These are phyloP conservation scores for Calocybe cyanea DNA, from an alignment of 768 basidiomycete genomes.

Conservation along the genomic window DNA sequence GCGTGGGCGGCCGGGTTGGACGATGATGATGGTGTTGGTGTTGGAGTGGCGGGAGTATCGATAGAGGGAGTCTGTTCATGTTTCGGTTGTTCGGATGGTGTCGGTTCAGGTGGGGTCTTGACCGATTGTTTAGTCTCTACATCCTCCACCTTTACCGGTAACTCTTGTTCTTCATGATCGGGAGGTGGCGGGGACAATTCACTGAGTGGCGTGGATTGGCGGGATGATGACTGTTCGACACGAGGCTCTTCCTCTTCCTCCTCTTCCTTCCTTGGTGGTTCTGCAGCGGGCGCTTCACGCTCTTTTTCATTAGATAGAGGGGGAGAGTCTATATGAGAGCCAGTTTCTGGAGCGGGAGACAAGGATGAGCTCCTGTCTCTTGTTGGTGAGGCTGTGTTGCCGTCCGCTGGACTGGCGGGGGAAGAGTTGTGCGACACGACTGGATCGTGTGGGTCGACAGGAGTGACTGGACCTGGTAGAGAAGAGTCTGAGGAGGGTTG, in stretches of 20 bases:
- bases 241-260: constrained; percentile 14
- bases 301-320: constrained; percentile 23
- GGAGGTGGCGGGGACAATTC: constrained; percentile 68
- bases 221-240: constrained; percentile 35
- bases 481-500: constrained; percentile 1
- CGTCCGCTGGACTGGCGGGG: constrained; percentile 21
- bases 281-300: constrained; percentile 28
- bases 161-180: constrained; percentile 22
- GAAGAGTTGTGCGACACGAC: constrained; percentile 20
- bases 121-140: background rate
- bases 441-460: constrained; percentile 18
- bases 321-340: constrained; percentile 29
- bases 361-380: constrained; percentile 53
- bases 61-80: constrained; percentile 8
- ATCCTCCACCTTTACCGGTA: constrained; percentile 15
- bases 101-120: background rate
- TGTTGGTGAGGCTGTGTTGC: constrained; percentile 23
- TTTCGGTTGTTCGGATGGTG: background rate
- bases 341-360: constrained; percentile 49
- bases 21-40: constrained; percentile 15
- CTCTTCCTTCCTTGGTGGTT: constrained; percentile 22
- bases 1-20: constrained; percentile 14
- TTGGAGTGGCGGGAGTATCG: constrained; percentile 8
- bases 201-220: constrained; percentile 70
- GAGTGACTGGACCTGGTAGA: constrained; percentile 18